A percentile compares a stretch with the other conserved stretches of the same genome.
Conservation (phyloP, 495 filamentous ascomycete species). For the Aspergillus mulundensis region DNA sequence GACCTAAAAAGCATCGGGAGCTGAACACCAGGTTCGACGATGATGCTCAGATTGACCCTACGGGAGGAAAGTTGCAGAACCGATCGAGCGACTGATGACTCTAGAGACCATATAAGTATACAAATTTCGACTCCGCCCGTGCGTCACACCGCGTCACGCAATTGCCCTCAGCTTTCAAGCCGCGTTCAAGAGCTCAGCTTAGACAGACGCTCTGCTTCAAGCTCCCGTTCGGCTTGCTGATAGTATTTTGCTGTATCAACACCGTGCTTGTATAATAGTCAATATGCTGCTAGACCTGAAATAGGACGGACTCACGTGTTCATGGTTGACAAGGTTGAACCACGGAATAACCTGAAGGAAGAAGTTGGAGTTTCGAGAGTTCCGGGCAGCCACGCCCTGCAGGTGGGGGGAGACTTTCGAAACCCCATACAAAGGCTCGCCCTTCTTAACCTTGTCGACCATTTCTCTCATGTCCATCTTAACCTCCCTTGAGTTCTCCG, state of each 20-base stretch:
- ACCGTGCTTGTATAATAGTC: conserved; percentile 61
- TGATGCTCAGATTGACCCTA: neutral
- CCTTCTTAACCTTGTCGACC: conserved; percentile 88
- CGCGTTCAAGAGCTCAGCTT: conserved; percentile 27
- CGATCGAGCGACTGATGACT: neutral
- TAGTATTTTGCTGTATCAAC: conserved; percentile 99
- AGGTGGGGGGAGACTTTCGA: conserved; percentile 75
- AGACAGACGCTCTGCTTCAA: conserved; percentile 67
- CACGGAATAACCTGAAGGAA: conserved; percentile 82
- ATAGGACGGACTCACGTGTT: conserved; percentile 49
- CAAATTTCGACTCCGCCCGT: neutral
- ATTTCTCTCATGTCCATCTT: conserved; percentile 98
- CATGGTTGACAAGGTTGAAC: conserved; percentile 98
- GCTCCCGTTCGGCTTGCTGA: conserved; percentile 86
- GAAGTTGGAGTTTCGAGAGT: conserved; percentile 83
- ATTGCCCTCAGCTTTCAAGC: no score
- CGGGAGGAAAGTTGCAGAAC: neutral
- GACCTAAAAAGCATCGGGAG: conserved; percentile 50
- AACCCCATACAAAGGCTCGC: conserved; percentile 84
- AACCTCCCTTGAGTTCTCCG: conserved; percentile 84
- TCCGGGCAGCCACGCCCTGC: conserved; percentile 88
- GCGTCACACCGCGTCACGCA: no score
- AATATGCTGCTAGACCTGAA: conserved; percentile 5
- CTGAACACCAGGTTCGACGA: conserved; percentile 41
- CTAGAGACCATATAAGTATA: conserved; percentile 3